Percentiles rank a stretch among this genome's conserved stretches.
Evolutionary conservation across 139 green algal species (phyloP).

Genomic region (Chlorokybus atmophyticus): DNA sequence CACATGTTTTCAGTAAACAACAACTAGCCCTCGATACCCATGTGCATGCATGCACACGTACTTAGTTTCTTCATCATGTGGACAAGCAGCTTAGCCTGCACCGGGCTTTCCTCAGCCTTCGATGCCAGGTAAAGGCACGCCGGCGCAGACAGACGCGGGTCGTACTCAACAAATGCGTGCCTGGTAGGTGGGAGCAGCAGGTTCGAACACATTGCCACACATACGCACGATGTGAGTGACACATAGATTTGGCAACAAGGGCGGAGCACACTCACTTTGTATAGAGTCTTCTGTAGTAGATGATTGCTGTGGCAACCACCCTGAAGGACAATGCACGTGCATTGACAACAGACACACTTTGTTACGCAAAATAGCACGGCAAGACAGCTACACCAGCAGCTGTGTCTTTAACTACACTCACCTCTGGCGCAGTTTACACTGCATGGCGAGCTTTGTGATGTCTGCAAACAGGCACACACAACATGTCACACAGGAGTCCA

Average conservation of each 20-base stretch:
- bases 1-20: too few species aligned
- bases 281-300: constrained; percentile 19
- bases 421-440: too few species aligned
- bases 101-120: constrained; percentile 58
- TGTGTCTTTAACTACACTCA: too few species aligned
- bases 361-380: too few species aligned
- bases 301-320: constrained; percentile 19
- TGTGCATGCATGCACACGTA: too few species aligned
- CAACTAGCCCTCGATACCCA: too few species aligned
- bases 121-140: constrained; percentile 61
- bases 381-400: too few species aligned
- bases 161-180: constrained; percentile 26
- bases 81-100: constrained; percentile 53
- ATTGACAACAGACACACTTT: too few species aligned
- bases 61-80: constrained; percentile 30
- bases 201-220: not conserved
- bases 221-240: not conserved
- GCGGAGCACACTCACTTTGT: not conserved
- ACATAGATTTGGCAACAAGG: not conserved
- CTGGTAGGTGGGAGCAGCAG: constrained; percentile 4
- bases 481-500: too few species aligned
- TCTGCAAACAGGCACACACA: too few species aligned
- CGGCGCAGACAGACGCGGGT: constrained; percentile 48
- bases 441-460: too few species aligned
- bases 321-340: not conserved